Base-by-base conservation (phyloP, 176 grass and related monocot genomes). In the Poa annua region DNA sequence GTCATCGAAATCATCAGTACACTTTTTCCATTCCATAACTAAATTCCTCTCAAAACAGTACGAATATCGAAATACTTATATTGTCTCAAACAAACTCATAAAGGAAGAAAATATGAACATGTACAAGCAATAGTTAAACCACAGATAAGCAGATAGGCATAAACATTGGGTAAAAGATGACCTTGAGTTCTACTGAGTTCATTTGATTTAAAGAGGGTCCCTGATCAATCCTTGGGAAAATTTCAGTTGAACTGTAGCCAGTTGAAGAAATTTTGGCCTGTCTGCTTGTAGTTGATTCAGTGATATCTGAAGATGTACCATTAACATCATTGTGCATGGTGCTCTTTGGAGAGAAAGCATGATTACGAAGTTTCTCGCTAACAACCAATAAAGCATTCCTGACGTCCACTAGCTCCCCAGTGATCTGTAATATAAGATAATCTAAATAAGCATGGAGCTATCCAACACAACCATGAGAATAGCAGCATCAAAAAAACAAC, bases 321-420 rank as follows among this genome's bases (percentile, higher is more conserved):
- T 42, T 33, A 35, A n/a, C 47, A 72, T 66, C 77, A 11, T 60
- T 19, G 45, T 34, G 47, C 17, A 53, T 71, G 4, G 55, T 79
- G 52, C 2, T 62, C 2, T 79, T 65, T 75, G 75, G 42, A 61
- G 76, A 74, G 81, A 88, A 84, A 73, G 78, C 10, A 47, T 88
- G 75, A 74, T 66, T 79, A 73, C 75, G 86, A 38, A 88, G 24
- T 84, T 84, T 88, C 17, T 29, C 16, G 36, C 45, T 56, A 72
- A 84, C 65, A 74, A 79, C 66, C n/a, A 36, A 79, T 84, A 88
- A 88, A 79, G 75, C 75, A 36, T 88, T 38, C 51, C 86, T 65
- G 35, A 88, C 76, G 73, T 84, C 83, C 56, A 15, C 39, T 74
- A 60, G 6, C 8, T 84, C 67, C 47, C 86, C 86, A 56, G 66